phyloP scores from a whole-genome alignment of 1,284 basidiomycete species.

The Ustilago cynodontis region DNA sequence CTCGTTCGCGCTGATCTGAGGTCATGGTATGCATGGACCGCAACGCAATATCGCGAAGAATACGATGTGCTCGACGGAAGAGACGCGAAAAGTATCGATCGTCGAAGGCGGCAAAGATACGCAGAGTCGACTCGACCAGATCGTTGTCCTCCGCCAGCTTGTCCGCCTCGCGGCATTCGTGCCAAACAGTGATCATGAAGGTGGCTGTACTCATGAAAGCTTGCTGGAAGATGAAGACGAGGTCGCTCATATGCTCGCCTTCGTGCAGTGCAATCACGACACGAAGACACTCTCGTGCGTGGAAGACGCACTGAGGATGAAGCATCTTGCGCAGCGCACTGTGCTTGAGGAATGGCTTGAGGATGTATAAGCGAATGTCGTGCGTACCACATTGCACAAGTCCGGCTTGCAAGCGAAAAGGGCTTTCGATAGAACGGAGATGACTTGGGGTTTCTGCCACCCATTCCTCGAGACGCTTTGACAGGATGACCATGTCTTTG shows the following conservation, averaged over 20 bases:
- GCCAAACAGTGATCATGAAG: conserved; percentile 66
- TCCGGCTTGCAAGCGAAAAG: conserved; percentile 53
- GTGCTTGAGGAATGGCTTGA: conserved; percentile 62
- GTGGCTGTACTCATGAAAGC: conserved; percentile 62
- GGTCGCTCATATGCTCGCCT: conserved; percentile 45
- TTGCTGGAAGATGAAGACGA: conserved; percentile 61
- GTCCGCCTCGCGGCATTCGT: conserved; percentile 47
- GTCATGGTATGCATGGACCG: conserved; percentile 52
- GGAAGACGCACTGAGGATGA: conserved; percentile 56
- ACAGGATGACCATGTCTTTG: conserved; percentile 59
- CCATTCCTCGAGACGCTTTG: conserved; percentile 60
- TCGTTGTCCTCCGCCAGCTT: conserved; percentile 53
- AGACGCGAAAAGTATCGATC: conserved; percentile 51
- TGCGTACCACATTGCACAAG: conserved; percentile 56
- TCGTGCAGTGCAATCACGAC: conserved; percentile 57
- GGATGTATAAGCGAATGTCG: conserved; percentile 62
- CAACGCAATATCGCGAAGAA: conserved; percentile 51
- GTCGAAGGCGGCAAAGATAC: conserved; percentile 55
- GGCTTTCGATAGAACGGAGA: conserved; percentile 44
- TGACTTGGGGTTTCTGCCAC: conserved; percentile 49
- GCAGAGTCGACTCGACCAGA: conserved; percentile 57
- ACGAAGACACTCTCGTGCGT: conserved; percentile 55
- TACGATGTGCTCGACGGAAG: conserved; percentile 50
- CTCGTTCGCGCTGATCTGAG: conserved; percentile 52
- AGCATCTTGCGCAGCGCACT: conserved; percentile 57